Evolutionary conservation across 2,329 filamentous ascomycete genomes (phyloP).

Genomic region (Penicillium janthinellum): DNA sequence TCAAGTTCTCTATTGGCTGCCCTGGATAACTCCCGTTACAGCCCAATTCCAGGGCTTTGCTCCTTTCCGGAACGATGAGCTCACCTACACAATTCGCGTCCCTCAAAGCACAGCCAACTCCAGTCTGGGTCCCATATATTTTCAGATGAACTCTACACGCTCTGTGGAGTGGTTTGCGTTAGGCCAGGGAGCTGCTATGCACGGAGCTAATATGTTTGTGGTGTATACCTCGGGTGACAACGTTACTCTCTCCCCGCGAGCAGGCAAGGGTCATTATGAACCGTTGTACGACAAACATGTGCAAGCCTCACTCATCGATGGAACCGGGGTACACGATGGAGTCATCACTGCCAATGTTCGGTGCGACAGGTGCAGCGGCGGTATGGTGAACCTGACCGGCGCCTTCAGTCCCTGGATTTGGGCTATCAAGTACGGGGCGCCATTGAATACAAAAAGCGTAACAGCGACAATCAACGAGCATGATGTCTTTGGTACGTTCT

Average conservation of each 20-base stretch:
- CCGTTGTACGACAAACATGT: conserved; percentile 52
- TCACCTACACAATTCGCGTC: conserved; percentile 55
- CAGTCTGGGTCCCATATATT: conserved; percentile 58
- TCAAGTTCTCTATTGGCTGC: neutral
- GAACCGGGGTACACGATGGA: conserved; percentile 57
- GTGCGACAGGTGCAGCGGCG: conserved; percentile 1
- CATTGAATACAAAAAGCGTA: conserved; percentile 25
- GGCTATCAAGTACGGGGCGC: conserved; percentile 2
- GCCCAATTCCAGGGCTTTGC: conserved; percentile 19
- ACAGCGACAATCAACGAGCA: conserved; percentile 26
- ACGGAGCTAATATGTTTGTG: conserved; percentile 60
- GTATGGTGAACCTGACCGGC: neutral
- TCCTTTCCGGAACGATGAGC: conserved; percentile 11
- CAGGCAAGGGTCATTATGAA: conserved; percentile 50
- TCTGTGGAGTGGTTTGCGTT: conserved; percentile 58
- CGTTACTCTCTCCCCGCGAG: conserved; percentile 61
- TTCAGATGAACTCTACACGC: conserved; percentile 58
- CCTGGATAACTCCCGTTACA: neutral
- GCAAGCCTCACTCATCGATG: conserved; percentile 57
- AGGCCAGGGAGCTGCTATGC: conserved; percentile 59
- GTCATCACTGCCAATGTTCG: conserved; percentile 63
- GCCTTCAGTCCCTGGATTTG: conserved; percentile 10
- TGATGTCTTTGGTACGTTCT: conserved; percentile 24
- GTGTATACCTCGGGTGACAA: conserved; percentile 58
- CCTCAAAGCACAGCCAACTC: conserved; percentile 54